These are phyloP conservation scores for Backusella tarrabulga DNA, from an alignment of 192 early-diverging fungal species.

Conservation along the genomic window DNA sequence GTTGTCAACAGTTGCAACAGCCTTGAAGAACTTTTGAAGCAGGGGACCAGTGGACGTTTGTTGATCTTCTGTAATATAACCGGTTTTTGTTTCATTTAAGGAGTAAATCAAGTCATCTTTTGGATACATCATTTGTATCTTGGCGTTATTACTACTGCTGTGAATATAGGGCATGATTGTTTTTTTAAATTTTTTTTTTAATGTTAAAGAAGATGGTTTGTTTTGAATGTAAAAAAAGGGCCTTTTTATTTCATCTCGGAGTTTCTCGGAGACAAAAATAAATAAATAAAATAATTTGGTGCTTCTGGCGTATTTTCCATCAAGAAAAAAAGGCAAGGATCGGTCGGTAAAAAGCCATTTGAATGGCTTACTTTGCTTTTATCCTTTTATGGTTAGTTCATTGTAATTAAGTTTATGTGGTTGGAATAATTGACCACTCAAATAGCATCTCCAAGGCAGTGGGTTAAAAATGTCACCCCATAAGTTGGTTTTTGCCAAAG, in stretches of 20 bases:
- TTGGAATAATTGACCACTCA: not conserved
- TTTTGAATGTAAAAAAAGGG: not conserved
- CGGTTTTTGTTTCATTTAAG: not conserved
- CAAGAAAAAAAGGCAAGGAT: not conserved
- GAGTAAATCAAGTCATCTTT: not conserved
- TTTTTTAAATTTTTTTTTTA: not conserved
- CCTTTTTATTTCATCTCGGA: not conserved
- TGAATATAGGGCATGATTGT: not conserved
- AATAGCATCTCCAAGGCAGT: not conserved
- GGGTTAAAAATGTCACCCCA: not conserved
- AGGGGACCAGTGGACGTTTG: not conserved
- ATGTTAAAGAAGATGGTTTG: not conserved
- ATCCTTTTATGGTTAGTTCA: not conserved
- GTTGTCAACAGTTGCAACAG: not conserved
- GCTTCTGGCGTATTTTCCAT: not conserved
- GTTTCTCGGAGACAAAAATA: not conserved
- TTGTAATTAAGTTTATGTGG: not conserved
- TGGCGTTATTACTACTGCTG: not conserved
- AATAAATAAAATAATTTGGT: not conserved
- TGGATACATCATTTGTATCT: not conserved
- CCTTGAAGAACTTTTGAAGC: slow-evolving; percentile 6
- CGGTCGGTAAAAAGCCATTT: not conserved
- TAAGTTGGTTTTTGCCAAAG: not conserved
- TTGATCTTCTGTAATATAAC: not conserved
- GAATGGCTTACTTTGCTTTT: not conserved